Evolutionary conservation across 2,329 filamentous ascomycete genomes (phyloP), one percentile per base, ranked within the genome.

Genomic region (Colletotrichum camelliae): DNA sequence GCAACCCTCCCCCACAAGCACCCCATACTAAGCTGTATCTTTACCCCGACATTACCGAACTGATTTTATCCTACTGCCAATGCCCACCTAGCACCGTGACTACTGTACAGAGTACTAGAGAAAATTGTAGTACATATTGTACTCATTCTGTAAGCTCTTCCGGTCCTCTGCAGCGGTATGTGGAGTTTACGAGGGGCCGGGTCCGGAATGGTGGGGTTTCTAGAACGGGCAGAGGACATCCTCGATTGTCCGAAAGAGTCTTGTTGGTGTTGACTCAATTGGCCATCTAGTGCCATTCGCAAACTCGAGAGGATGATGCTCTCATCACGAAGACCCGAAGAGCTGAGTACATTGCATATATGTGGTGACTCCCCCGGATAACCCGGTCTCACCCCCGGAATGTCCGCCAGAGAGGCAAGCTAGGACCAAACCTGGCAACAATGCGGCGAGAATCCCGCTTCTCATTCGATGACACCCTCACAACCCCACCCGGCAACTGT

Each of bases 21-120:
- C 71, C 72, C 72, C 67, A 31, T 68, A 61, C 33, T 37, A 21
- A 37, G 72, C 61, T 71, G 21, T 61, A 74, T 52, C 67, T 60
- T 74, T 74, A 66, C 16, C 67, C 67, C 67, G 67, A 74, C 60
- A 67, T 60, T 13, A 52, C 67, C 61, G 67, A 71, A 33, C 8
- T 24, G 52, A 13, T 67, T 21, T 8, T 43, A 21, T 21, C 12
- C n/a, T n/a, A 9, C 3, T 35, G 0, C 8, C 18, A 21, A 35
- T 60, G 2, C 21, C 7, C n/a, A 66, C 24, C 24, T 24, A 24
- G 24, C 24, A 24, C 62, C 31, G 35, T 0, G 37, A 39, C 21
- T 2, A 24, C 13, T 10, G n/a, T 39, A 24, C 24, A 24, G 4
- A 24, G 24, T 24, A 64, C 61, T 37, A 37, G n/a, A 43, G 2